A percentile compares a stretch with the other conserved stretches of the same genome.
These are phyloP conservation scores for Glycine soja DNA, from an alignment of 306 rosid species.

Conservation along the genomic window DNA sequence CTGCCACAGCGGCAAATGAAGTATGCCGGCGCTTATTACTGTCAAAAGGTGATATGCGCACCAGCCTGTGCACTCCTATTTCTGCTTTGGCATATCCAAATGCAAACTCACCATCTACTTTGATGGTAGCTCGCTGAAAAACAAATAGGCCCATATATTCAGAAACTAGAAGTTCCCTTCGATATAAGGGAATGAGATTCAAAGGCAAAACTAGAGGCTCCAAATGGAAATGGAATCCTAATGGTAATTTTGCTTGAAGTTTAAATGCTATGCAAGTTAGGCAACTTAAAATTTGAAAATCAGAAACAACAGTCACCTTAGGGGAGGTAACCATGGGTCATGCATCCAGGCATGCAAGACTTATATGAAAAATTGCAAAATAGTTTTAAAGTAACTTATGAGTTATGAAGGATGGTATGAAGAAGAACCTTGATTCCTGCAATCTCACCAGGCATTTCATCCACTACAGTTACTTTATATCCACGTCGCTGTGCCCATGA, in stretches of 20 bases:
- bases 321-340: constrained; percentile 7
- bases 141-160: constrained; percentile 36
- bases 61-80: constrained; percentile 96
- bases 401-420: constrained; percentile 54
- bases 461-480: constrained; percentile 79
- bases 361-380: constrained; percentile 16
- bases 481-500: constrained; percentile 79
- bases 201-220: neutral
- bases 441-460: constrained; percentile 96
- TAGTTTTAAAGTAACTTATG: neutral
- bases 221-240: constrained; percentile 19
- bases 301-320: constrained; percentile 13
- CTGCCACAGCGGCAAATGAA: constrained; percentile 98
- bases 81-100: constrained; percentile 99
- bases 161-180: constrained; percentile 41
- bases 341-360: constrained; percentile 25
- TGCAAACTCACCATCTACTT: constrained; percentile 93
- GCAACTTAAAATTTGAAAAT: constrained; percentile 19
- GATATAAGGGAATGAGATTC: neutral
- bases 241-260: constrained; percentile 25
- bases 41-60: constrained; percentile 94
- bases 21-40: constrained; percentile 92
- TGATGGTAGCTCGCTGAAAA: constrained; percentile 90
- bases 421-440: constrained; percentile 97
- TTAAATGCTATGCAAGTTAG: constrained; percentile 35